These are phyloP conservation scores for Wickerhamiella allomyrinae DNA, from an alignment of 805 yeast species.

Conservation along the genomic window DNA sequence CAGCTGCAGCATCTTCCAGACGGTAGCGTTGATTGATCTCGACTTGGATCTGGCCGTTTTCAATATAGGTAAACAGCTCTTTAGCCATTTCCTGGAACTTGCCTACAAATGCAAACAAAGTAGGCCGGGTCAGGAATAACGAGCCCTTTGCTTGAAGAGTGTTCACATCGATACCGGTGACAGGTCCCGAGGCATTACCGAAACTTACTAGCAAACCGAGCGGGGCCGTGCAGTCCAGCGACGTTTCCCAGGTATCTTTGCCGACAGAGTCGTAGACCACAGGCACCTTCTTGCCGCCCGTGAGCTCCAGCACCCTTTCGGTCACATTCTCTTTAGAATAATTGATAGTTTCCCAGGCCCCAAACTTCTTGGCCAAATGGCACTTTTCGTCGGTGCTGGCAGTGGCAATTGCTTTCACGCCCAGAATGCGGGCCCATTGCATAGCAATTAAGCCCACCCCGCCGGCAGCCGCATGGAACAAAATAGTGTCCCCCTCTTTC, in stretches of 20 bases:
- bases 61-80: constrained; percentile 21
- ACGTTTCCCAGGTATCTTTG: constrained; percentile 57
- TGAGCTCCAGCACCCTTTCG: constrained; percentile 21
- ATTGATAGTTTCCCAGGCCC: constrained; percentile 59
- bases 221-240: constrained; percentile 41
- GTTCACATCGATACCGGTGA: constrained; percentile 47
- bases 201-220: constrained; percentile 64
- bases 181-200: constrained; percentile 81
- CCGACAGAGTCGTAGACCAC: constrained; percentile 28
- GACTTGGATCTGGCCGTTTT: constrained; percentile 24
- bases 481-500: constrained; percentile 51
- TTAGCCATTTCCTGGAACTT: constrained; percentile 31
- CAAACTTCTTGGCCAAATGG: constrained; percentile 46
- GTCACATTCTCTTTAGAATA: constrained; percentile 23
- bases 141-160: constrained; percentile 47
- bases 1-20: constrained; percentile 42
- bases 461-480: constrained; percentile 92
- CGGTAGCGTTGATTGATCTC: constrained; percentile 39
- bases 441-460: constrained; percentile 69
- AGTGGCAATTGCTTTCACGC: constrained; percentile 74
- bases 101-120: constrained; percentile 37
- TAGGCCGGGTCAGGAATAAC: constrained; percentile 48
- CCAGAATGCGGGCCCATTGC: constrained; percentile 47
- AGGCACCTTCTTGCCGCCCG: constrained; percentile 22
- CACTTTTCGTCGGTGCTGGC: constrained; percentile 70